Evolutionary conservation across 192 early-diverging fungal genomes (phyloP), one percentile per base, ranked within the genome.

Genomic region (Coemansia sp.): DNA sequence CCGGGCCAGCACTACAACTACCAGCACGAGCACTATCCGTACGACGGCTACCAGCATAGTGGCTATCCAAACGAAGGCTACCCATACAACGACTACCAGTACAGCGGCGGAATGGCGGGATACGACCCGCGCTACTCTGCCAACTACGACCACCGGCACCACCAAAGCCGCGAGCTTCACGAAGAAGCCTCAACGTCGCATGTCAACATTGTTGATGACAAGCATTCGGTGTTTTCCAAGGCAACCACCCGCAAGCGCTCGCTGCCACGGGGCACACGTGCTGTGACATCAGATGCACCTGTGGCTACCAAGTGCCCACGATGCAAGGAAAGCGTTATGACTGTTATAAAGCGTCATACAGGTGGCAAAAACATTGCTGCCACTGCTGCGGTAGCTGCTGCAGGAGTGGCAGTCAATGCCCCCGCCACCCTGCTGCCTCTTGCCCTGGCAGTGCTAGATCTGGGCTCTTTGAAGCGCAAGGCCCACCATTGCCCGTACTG

Each of bases 401-500:
- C 66, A 6, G 71, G 71, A n/a, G 52, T 74, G n/a, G 56, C 66
- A 15, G 54, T 58, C 44, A 74, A 63, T 41, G 71, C 71, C 5
- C 64, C 64, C 0, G 60, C 64, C 14, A 56, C 65, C 11, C 40
- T 74, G n/a, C 46, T 74, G 45, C 71, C 71, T 15, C 56, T 74
- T 48, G 71, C 71, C 17, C 64, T 74, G 52, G 61, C 71, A 12
- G 71, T 57, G 11, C 60, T 74, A 14, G 65, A 67, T 26, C 56
- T 74, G 16, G 62, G 53, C 31, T 55, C 71, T 14, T 57, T 74
- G 48, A 74, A 74, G 53, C 64, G 61, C 52, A 74, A 67, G 44
- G 64, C 66, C 6, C 71, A 74, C 50, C 66, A 67, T 56, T 74
- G 71, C 38, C 60, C 71, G 9, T 60, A 55, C 45, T 74, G 71